Conservation (phyloP, 2,329 filamentous ascomycete species). For the Colletotrichum sp. region DNA sequence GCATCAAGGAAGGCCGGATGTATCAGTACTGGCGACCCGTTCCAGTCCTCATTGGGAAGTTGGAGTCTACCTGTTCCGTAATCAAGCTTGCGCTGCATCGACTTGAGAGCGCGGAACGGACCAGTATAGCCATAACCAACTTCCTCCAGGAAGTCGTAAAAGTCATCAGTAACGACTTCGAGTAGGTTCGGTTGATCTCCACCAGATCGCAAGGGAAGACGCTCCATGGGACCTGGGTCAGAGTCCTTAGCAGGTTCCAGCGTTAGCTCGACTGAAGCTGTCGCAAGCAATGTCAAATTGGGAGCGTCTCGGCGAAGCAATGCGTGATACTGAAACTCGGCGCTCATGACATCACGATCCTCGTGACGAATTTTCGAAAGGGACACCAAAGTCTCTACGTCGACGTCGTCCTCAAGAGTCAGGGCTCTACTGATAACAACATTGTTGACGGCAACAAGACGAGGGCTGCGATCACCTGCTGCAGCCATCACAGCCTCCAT, state of each 20-base stretch:
- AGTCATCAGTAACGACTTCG: neutral
- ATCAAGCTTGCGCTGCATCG: neutral
- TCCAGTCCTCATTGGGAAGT: neutral
- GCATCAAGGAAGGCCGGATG: neutral
- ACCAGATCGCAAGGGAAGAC: neutral
- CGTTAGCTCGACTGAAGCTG: neutral
- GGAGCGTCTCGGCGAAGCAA: neutral
- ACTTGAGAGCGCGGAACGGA: neutral
- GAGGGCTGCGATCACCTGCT: neutral
- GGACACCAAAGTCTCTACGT: neutral
- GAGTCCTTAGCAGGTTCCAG: neutral
- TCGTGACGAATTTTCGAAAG: neutral
- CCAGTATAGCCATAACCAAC: neutral
- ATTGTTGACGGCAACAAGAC: constrained; percentile 2
- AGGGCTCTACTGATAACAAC: constrained; percentile 16
- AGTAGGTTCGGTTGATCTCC: neutral
- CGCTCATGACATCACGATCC: neutral
- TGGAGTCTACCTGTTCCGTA: neutral
- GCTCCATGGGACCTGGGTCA: neutral
- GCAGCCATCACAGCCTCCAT: neutral
- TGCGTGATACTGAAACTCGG: neutral
- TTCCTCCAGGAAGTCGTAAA: neutral
- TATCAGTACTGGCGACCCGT: neutral
- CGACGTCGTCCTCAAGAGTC: neutral
- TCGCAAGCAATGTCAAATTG: neutral